Conservation (phyloP, 1,284 basidiomycete genomes). For the Afroboletus lepidellus region DNA sequence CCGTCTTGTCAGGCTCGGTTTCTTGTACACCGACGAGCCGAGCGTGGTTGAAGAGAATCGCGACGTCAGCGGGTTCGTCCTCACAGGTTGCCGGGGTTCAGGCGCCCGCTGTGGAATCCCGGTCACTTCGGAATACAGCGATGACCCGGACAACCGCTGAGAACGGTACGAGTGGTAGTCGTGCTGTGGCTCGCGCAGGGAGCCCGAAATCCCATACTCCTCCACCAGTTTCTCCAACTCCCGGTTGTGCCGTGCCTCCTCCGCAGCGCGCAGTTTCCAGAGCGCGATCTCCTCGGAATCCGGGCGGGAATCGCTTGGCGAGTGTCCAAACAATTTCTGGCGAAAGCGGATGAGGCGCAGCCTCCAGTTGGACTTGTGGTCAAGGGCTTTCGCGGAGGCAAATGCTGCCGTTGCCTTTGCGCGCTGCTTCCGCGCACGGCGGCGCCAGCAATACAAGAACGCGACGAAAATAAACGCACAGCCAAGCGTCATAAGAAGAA, state of each 20-base stretch:
- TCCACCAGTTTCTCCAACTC: conserved; percentile 54
- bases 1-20: conserved; percentile 26
- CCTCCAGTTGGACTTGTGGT: conserved; percentile 50
- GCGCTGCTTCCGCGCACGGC: conserved; percentile 64
- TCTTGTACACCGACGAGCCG: conserved; percentile 31
- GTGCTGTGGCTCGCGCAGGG: conserved; percentile 31
- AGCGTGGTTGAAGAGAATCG: conserved; percentile 47
- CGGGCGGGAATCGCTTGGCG: conserved; percentile 30
- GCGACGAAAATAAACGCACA: conserved; percentile 74
- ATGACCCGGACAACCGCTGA: conserved; percentile 48
- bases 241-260: conserved; percentile 48
- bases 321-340: conserved; percentile 54
- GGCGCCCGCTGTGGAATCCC: conserved; percentile 57
- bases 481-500: conserved; percentile 76
- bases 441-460: conserved; percentile 65
- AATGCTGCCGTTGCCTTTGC: conserved; percentile 63
- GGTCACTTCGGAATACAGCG: conserved; percentile 67
- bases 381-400: conserved; percentile 56
- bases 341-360: conserved; percentile 54
- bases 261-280: conserved; percentile 44
- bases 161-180: conserved; percentile 33
- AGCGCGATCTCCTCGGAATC: conserved; percentile 43
- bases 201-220: conserved; percentile 47
- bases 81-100: conserved; percentile 67
- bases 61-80: conserved; percentile 43